A percentile compares a stretch with the other conserved stretches of the same genome.
Conservation (phyloP, 2,329 filamentous ascomycete genomes). For the Whalleya microplaca region DNA sequence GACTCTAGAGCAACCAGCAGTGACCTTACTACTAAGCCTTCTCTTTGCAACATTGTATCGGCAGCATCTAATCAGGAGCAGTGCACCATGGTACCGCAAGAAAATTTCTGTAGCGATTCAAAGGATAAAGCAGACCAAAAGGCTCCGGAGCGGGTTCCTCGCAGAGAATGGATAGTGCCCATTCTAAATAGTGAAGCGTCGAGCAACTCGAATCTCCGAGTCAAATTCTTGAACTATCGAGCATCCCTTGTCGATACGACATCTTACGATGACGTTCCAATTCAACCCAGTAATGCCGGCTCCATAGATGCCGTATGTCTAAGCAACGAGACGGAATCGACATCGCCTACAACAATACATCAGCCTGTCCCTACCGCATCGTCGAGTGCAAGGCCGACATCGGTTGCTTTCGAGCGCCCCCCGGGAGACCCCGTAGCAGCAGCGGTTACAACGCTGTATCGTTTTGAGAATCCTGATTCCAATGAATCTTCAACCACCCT, state of each 20-base stretch:
- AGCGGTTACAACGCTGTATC: neutral
- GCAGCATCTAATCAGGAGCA: neutral
- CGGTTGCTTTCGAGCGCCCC: constrained; percentile 2
- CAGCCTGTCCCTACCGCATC: constrained; percentile 1
- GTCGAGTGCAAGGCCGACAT: constrained; percentile 15
- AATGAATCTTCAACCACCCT: constrained; percentile 18
- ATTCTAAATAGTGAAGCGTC: constrained; percentile 19
- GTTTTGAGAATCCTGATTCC: constrained; percentile 1
- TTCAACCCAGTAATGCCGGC: constrained; percentile 6
- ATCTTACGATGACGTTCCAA: constrained; percentile 15
- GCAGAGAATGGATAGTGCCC: constrained; percentile 6
- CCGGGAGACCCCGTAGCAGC: neutral
- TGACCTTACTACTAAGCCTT: constrained; percentile 5
- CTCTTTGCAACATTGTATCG: constrained; percentile 12
- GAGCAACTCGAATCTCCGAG: constrained; percentile 22
- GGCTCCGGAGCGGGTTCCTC: neutral
- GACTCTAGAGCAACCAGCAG: constrained; percentile 18
- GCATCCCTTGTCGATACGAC: constrained; percentile 4
- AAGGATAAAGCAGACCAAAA: neutral
- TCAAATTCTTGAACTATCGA: constrained; percentile 19
- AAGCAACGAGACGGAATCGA: constrained; percentile 18
- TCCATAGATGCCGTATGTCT: constrained; percentile 18
- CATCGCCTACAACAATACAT: constrained; percentile 4
- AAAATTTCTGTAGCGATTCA: neutral
- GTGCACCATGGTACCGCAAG: neutral